A percentile compares a stretch with the other conserved stretches of the same genome.
Conservation (phyloP, 371 early-diverging fungal genomes). For the Mucor racemosus region DNA sequence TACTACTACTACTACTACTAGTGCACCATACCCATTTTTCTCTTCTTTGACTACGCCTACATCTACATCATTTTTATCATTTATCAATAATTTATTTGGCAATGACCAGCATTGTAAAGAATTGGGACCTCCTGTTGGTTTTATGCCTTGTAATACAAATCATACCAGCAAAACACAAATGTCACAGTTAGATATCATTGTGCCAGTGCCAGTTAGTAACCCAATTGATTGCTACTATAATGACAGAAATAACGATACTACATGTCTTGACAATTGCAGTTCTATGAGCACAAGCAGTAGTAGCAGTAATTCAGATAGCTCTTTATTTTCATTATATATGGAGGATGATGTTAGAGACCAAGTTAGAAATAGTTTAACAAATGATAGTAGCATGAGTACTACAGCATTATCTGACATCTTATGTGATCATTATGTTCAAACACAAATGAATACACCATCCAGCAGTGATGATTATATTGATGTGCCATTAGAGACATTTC, state of each 20-base stretch:
- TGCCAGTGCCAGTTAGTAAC: constrained; percentile 10
- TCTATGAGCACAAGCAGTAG: constrained; percentile 22
- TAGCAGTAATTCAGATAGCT: constrained; percentile 13
- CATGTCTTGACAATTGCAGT: constrained; percentile 13
- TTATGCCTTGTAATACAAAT: constrained; percentile 24
- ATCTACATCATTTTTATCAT: constrained; percentile 23
- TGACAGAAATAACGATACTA: constrained; percentile 2
- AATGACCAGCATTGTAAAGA: constrained; percentile 10
- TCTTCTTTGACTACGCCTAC: constrained; percentile 8
- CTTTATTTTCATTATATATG: constrained; percentile 12
- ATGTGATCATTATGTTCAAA: constrained; percentile 50
- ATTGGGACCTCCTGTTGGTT: constrained; percentile 23
- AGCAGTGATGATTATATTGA: constrained; percentile 25
- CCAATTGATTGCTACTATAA: constrained; percentile 27
- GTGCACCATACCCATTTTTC: constrained; percentile 32
- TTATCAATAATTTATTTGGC: constrained; percentile 18
- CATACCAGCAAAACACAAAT: constrained; percentile 14
- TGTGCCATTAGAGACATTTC: constrained; percentile 35
- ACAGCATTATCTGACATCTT: constrained; percentile 41
- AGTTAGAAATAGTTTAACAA: constrained; percentile 4
- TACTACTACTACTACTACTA: not conserved
- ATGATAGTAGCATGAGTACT: constrained; percentile 13
- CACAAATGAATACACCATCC: constrained; percentile 14
- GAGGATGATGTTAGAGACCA: constrained; percentile 15
- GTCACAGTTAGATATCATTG: constrained; percentile 20